Evolutionary conservation across 1,284 basidiomycete genomes (phyloP).

Genomic region (Sphagnurus paluster): DNA sequence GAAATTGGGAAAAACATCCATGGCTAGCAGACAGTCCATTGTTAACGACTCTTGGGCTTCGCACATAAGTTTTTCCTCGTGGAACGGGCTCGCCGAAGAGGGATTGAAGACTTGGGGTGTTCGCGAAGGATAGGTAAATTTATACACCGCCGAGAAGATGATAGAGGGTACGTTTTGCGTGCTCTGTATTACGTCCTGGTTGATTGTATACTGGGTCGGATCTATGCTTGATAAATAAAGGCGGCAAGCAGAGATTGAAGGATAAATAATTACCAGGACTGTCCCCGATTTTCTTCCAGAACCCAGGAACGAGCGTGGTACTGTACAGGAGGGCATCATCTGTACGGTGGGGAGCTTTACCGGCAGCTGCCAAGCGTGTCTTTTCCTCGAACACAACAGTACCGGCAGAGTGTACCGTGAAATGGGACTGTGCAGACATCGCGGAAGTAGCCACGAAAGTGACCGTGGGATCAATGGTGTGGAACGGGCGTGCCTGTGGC

Average conservation of each 20-base stretch:
- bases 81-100: constrained; percentile 17
- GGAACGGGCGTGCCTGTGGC: constrained; percentile 49
- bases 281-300: constrained; percentile 56
- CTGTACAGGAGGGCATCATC: constrained; percentile 51
- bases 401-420: constrained; percentile 52
- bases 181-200: constrained; percentile 54
- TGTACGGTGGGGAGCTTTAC: constrained; percentile 30
- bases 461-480: constrained; percentile 61
- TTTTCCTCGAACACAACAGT: constrained; percentile 50
- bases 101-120: constrained; percentile 12
- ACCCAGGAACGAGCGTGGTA: constrained; percentile 57
- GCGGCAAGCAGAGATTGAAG: not conserved
- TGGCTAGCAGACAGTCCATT: constrained; percentile 30
- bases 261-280: constrained; percentile 46
- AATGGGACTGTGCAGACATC: constrained; percentile 51
- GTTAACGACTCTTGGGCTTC: constrained; percentile 15
- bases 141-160: constrained; percentile 54
- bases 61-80: constrained; percentile 20
- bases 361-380: constrained; percentile 40
- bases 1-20: constrained; percentile 29
- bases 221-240: constrained; percentile 35
- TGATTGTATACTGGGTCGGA: constrained; percentile 53
- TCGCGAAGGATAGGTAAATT: constrained; percentile 41
- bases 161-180: constrained; percentile 25
- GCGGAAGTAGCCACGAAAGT: constrained; percentile 51